Base-by-base conservation (phyloP, 805 yeast genomes). In the Candida montana region DNA sequence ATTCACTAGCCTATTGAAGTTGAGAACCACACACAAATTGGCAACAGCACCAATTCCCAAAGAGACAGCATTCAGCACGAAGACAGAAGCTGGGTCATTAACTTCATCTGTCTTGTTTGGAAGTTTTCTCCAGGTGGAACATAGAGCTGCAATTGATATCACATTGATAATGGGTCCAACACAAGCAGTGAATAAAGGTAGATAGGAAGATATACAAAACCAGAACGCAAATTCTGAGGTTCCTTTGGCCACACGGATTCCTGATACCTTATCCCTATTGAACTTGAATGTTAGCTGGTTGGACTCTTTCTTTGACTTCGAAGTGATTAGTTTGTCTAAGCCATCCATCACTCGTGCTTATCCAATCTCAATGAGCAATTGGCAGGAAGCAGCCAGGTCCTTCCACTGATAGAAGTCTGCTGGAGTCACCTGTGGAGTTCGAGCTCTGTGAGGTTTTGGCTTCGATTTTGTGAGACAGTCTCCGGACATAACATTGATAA, bases 151-250 rank as follows among this genome's bases (percentile, higher is more conserved):
- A 5, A 84, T 67, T 0, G 91, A 82, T 32, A 79, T 71, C 70
- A 84, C 73, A 51, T 85, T 85, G 7, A 91, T 80, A 21, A 87
- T 52, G 0, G 95, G 95, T 0, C 93, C 95, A 29, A 81, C 53
- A 50, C 91, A 83, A 5, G 91, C 88, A 1, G 90, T 79, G 7
- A 82, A 57, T 20, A 87, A 70, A 0, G 96, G 96, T 48, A 86
- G 72, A 50, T 80, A 79, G 3, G 83, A 72, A 3, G 90, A 79
- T 0, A 81, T 60, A 12, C 72, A 52, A 49, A 82, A 83, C 93
- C 95, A 86, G 28, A 61, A 44, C 10, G 53, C 52, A 24, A 53
- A 54, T 15, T 29, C 8, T 1, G 4, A 5, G 0, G 55, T 36
- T 9, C 57, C 57, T 3, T 49, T 53, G 8, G 42, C 39, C 5